Evolutionary conservation across 495 filamentous ascomycete species (phyloP), one percentile per base, ranked within the genome.

Genomic region (Penicillium malachiteum): DNA sequence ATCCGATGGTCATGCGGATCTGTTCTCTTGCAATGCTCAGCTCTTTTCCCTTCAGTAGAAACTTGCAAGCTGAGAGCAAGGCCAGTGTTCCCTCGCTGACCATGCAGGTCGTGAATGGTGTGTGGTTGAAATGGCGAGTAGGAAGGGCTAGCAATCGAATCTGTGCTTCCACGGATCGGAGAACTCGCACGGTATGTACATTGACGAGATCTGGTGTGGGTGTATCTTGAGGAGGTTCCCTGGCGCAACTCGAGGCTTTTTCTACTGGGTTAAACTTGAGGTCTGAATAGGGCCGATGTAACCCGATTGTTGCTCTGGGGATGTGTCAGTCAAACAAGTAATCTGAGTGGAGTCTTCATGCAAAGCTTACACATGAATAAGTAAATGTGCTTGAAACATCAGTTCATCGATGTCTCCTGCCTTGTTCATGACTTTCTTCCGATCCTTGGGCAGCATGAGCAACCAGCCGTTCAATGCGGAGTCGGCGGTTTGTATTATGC

Each of bases 351-450:
- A 2, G 5, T n/a, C 41, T 40, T 16, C 41, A 45, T 14, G 11
- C 13, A 30, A 34, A 32, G 26, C 66, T 60, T 63, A 72, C 70
- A 72, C 66, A 30, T 71, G 64, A 18, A 72, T 66, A 1, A 72
- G 41, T 11, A 69, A 12, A 17, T 72, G 67, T 2, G 70, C 70
- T 44, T 72, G 70, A 32, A 72, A 72, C 64, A 72, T 69, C 3
- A 72, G 57, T 49, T 72, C 70, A 42, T 72, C 67, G 13, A 72
- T 62, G 43, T 71, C 62, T 3, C 70, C 68, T 7, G 44, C 44
- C 17, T 57, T 59, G 5, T 30, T 50, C 62, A 72, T 66, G 41
- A 72, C 53, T 16, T 72, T 50, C n/a, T 67, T 67, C 14, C 42
- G 62, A 21, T 57, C 26, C n/a, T 52, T 42, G 0, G 70, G 70